Conservation (phyloP, 164 flowering plant species). For the Vitis rupestris region DNA sequence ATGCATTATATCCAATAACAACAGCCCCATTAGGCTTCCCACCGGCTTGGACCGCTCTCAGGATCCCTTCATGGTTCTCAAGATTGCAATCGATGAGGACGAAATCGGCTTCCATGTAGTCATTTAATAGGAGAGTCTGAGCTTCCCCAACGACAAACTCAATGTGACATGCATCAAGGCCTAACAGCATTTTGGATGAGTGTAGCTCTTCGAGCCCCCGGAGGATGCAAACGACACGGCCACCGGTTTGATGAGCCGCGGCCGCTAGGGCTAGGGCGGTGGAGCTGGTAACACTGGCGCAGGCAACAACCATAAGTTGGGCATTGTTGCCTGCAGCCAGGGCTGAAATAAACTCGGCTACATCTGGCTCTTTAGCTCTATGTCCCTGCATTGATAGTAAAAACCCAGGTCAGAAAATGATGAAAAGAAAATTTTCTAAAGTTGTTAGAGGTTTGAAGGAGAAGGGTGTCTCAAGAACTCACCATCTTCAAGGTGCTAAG, state of each 20-base stretch:
- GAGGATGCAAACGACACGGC: conserved; percentile 65
- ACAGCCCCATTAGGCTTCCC: conserved; percentile 28
- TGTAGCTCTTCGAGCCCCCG: conserved; percentile 31
- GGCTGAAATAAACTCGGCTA: conserved; percentile 74
- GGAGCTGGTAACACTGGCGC: conserved; percentile 40
- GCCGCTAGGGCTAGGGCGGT: conserved; percentile 58
- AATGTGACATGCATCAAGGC: conserved; percentile 26
- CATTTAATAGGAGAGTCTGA: conserved; percentile 28
- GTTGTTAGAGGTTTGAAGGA: neutral
- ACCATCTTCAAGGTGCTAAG: conserved; percentile 83
- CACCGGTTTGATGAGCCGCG: conserved; percentile 76
- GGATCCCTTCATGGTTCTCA: conserved; percentile 43
- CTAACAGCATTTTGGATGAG: conserved; percentile 33
- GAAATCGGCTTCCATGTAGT: conserved; percentile 57
- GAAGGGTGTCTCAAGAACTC: conserved; percentile 2
- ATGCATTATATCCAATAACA: conserved; percentile 71
- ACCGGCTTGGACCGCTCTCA: conserved; percentile 30
- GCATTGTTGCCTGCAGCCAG: conserved; percentile 82
- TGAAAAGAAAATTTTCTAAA: no score
- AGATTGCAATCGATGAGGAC: conserved; percentile 68
- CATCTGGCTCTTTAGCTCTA: conserved; percentile 59
- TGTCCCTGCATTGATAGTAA: conserved; percentile 46
- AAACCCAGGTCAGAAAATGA: neutral
- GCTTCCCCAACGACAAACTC: conserved; percentile 68
- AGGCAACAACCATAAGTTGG: conserved; percentile 61